Base-by-base conservation (phyloP, 805 yeast genomes). In the Barnettozyma wickerhamii region DNA sequence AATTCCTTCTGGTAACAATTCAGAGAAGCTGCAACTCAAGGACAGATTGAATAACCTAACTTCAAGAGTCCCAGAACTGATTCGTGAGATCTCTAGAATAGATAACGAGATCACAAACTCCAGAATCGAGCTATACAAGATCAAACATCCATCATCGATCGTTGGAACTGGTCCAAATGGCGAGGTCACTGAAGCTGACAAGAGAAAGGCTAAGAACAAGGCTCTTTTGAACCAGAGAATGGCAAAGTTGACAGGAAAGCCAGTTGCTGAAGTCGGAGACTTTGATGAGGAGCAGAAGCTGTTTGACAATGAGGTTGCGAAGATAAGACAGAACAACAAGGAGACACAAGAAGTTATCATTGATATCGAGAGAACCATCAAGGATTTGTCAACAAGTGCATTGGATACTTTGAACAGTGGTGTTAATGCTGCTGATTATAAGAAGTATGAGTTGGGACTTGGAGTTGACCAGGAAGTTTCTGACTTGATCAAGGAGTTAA, bases 221-320 rank as follows among this genome's bases (percentile, higher is more conserved):
- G 95, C 91, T 30, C 65, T 80, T 42, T 69, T 93, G 51, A 79
- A 81, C 48, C 85, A 90, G 37, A 75, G 95, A 51, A 89, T 91
- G 95, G 95, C 96, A 21, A 87, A 91, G 4, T 73, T 91, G 53
- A 90, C 97, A 0, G 96, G 96, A 6, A 83, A 80, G 53, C 68
- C 75, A 7, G 65, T 71, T 3, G 63, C 71, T 7, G 65, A 65
- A 24, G 60, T 66, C 32, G 71, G 69, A 19, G 66, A 61, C 7
- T 52, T 62, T 29, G 72, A 62, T 30, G 50, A 56, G 21, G 65
- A 67, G 38, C 65, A 63, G 42, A 51, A 49, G 33, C 44, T 47
- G 36, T 69, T 82, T 47, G 72, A 71, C 37, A 72, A 69, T 43
- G 82, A 77, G 37, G 62, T 73, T 18, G 68, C 72, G 17, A 64